These are phyloP conservation scores for Fraxinus sp. DNA, from an alignment of 305 asterid species.

Conservation along the genomic window DNA sequence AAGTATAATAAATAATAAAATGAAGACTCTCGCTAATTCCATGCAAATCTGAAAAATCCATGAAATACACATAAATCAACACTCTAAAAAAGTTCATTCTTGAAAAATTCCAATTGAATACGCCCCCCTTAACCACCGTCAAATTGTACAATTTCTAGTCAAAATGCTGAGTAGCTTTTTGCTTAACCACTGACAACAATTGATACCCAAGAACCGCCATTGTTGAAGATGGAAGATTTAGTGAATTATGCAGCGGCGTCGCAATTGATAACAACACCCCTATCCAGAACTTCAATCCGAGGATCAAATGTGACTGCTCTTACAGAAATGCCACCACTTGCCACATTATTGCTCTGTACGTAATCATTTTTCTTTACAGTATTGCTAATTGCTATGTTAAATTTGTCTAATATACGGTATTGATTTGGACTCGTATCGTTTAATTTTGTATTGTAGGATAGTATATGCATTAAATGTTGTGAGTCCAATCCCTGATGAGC, in stretches of 20 bases:
- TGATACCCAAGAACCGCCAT: neutral
- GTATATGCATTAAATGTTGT: conserved; percentile 39
- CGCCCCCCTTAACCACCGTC: no score
- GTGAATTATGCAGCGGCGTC: conserved; percentile 33
- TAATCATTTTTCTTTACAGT: neutral
- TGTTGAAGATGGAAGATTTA: neutral
- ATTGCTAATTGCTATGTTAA: neutral
- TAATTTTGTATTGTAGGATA: conserved; percentile 34
- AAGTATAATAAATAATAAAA: no score
- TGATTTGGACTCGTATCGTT: neutral
- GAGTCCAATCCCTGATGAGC: conserved; percentile 58
- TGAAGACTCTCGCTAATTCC: no score
- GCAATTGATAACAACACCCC: conserved; percentile 34
- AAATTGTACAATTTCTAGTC: no score
- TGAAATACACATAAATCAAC: no score
- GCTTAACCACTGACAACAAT: no score
- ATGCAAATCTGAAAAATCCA: no score
- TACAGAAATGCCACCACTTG: conserved; percentile 37
- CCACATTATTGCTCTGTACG: conserved; percentile 52
- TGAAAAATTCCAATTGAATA: no score
- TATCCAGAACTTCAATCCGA: conserved; percentile 35
- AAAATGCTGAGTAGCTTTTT: no score
- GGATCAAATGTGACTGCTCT: conserved; percentile 60
- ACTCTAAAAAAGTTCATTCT: no score
- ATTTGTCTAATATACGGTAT: neutral